Evolutionary conservation across 1,139 yeast species (phyloP).

Genomic region (Protomyces gravidus): DNA sequence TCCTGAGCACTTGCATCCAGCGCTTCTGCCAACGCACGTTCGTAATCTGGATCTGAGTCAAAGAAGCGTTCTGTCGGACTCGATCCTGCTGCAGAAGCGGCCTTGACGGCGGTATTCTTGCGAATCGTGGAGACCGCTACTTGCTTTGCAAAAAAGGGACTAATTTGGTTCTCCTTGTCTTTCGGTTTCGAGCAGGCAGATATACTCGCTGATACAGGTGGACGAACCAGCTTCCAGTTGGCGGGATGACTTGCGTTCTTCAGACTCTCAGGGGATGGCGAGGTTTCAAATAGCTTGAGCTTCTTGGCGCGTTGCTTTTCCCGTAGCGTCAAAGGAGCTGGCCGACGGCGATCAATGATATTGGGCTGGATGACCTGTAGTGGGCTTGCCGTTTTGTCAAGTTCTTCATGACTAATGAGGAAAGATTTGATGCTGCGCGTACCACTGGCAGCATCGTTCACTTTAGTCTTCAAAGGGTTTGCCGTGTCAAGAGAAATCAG

Average conservation of each 20-base stretch:
- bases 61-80: not conserved
- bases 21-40: not conserved
- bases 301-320: slow-evolving; percentile 22
- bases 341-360: not conserved
- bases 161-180: slow-evolving; percentile 9
- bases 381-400: not conserved
- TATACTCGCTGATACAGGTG: too few species aligned
- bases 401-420: not conserved
- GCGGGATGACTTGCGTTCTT: not conserved
- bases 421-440: not conserved
- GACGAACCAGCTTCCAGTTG: not conserved
- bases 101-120: not conserved
- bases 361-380: not conserved
- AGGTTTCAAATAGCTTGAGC: slow-evolving; percentile 22
- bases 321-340: not conserved
- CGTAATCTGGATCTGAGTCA: not conserved
- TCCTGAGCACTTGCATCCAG: not conserved
- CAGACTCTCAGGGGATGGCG: slow-evolving; percentile 18
- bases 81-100: not conserved
- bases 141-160: slow-evolving; percentile 6
- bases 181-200: not conserved
- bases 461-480: not conserved
- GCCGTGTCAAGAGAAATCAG: not conserved
- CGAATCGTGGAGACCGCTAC: not conserved
- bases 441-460: not conserved